A percentile compares a stretch with the other conserved stretches of the same genome.
These are phyloP conservation scores for Ophiostoma piceae DNA, from an alignment of 2,329 filamentous ascomycete species.

Conservation along the genomic window DNA sequence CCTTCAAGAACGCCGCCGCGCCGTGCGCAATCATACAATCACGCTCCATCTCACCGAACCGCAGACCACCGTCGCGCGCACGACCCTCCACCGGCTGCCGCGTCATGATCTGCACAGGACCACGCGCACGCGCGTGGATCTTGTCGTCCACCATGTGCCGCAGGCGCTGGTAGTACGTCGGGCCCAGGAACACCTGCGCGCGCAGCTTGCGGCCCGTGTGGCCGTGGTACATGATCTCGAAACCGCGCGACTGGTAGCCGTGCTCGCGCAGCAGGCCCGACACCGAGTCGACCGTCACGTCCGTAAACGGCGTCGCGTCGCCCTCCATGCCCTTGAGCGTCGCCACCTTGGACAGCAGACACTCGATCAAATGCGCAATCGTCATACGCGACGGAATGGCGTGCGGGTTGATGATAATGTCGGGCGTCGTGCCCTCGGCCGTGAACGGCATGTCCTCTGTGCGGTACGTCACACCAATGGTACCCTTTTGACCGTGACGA, in stretches of 20 bases:
- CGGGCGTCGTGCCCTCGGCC: constrained; percentile 81
- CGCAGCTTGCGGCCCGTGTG: constrained; percentile 92
- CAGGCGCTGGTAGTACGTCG: constrained; percentile 97
- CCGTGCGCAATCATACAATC: constrained; percentile 99
- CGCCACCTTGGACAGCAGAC: constrained; percentile 91
- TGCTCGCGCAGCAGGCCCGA: constrained; percentile 80
- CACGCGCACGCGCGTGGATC: constrained; percentile 96
- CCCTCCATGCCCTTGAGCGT: constrained; percentile 91
- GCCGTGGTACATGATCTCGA: constrained; percentile 98
- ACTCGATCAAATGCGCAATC: constrained; percentile 99
- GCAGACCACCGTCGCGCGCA: constrained; percentile 92
- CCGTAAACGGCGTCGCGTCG: constrained; percentile 95
- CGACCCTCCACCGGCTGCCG: constrained; percentile 97
- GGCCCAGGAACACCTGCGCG: constrained; percentile 92
- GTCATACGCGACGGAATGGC: constrained; percentile 99
- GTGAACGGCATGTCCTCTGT: constrained; percentile 99
- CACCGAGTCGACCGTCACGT: constrained; percentile 91
- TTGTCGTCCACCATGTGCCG: constrained; percentile 99
- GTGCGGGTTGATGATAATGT: constrained; percentile 98
- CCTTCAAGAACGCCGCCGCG: constrained; percentile 93
- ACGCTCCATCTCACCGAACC: constrained; percentile 99
- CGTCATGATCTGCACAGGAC: constrained; percentile 94
- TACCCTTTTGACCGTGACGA: constrained; percentile 98
- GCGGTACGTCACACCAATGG: constrained; percentile 95
- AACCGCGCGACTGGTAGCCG: constrained; percentile 94